These are phyloP conservation scores for Amanita brunnescens DNA, from an alignment of 768 basidiomycete genomes.

Conservation along the genomic window DNA sequence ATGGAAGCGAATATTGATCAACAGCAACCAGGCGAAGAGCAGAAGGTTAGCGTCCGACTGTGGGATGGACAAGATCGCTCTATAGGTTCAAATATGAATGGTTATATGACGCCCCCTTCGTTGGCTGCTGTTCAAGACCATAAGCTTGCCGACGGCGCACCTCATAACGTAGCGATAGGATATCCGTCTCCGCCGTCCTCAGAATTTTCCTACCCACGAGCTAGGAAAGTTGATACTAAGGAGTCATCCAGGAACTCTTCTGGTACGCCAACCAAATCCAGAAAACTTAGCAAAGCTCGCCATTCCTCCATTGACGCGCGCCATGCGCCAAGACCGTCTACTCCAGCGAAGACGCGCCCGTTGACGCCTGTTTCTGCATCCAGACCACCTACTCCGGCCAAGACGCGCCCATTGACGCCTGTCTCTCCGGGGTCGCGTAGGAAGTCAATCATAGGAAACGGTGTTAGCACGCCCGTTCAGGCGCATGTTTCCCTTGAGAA, in stretches of 20 bases:
- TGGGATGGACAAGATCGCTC: conserved; percentile 8
- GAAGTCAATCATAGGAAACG: background rate
- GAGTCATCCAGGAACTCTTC: background rate
- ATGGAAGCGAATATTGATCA: conserved; percentile 26
- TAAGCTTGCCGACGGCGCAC: background rate
- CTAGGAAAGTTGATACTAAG: conserved; percentile 3
- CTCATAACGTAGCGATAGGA: conserved; percentile 4
- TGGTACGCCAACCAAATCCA: conserved; percentile 15
- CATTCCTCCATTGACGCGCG: conserved; percentile 10
- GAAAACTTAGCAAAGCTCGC: conserved; percentile 23
- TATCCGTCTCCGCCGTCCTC: conserved; percentile 13
- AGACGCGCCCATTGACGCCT: conserved; percentile 7
- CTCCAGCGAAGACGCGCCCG: conserved; percentile 10
- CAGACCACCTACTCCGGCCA: conserved; percentile 12
- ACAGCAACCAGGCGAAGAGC: conserved; percentile 3
- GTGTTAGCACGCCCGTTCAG: background rate
- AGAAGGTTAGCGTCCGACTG: conserved; percentile 4
- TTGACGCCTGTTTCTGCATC: conserved; percentile 8
- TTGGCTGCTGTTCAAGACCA: background rate
- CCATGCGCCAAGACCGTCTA: conserved; percentile 11
- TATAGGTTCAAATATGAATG: background rate
- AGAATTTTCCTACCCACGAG: conserved; percentile 8
- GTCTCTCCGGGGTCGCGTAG: background rate
- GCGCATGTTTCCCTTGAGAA: conserved; percentile 4
- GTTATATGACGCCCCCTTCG: background rate